phyloP scores from a whole-genome alignment of 345 rosid genomes.

The thale cress (Arabidopsis thaliana) region TAIR10.1 NC_003070.9:29864001-29864500 shows the following conservation, averaged over 20 bases:
- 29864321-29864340: slow-evolving; percentile 14
- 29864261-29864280: slow-evolving; percentile 67
- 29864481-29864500: background rate
- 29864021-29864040: slow-evolving; percentile 17
- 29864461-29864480: background rate
- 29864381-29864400: background rate
- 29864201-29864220: slow-evolving; percentile 87
- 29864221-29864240: slow-evolving; percentile 80
- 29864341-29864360: slow-evolving; percentile 15
- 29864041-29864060: slow-evolving; percentile 11
- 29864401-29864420: background rate
- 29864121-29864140: slow-evolving; percentile 71
- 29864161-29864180: slow-evolving; percentile 88
- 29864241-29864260: slow-evolving; percentile 77
- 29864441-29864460: background rate
- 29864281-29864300: slow-evolving; percentile 11
- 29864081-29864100: slow-evolving; percentile 74
- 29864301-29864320: slow-evolving; percentile 46
- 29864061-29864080: slow-evolving; percentile 53
- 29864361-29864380: background rate
- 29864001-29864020: slow-evolving; percentile 22
- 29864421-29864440: background rate
- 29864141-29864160: slow-evolving; percentile 92
- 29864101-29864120: slow-evolving; percentile 91
- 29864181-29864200: slow-evolving; percentile 84